Base-by-base conservation (phyloP, 1,284 basidiomycete species). In the Ganoderma resinaceum region DNA sequence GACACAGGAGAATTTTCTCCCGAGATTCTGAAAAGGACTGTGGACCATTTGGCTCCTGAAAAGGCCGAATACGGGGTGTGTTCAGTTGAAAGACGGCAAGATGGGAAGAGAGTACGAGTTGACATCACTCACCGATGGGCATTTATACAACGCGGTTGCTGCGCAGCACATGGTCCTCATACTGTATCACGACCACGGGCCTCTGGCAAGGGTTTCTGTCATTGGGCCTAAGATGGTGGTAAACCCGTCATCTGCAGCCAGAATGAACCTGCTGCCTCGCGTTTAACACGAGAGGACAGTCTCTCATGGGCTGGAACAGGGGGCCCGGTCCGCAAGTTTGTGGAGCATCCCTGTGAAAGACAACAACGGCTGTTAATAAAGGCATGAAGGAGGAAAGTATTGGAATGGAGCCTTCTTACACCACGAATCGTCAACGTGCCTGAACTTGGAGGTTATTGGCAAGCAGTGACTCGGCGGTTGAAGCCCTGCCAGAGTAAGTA, bases 1-100 rank as follows among this genome's bases (percentile, higher is more conserved):
- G 37, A 40, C 58, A 35, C 35, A 38, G 35, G 58, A 60, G 58
- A 60, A 60, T 18, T 60, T 60, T 38, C 58, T 60, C 16, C 58
- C 58, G n/a, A 60, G n/a, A 26, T 12, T 26, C 8, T 60, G 58
- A 26, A 60, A 60, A 29, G 58, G 58, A 31, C 52, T 55, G 20
- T 55, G 52, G 7, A 55, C 52, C 52, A 55, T 55, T 55, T 55
- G 29, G 31, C 29, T 26, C 23, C 46, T 49, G 46, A 49, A 26
- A 49, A 40, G 20, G 18, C 35, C 7, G 37, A 23, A 23, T 5
- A 60, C 20, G 37, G 37, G 37, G 58, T 3, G n/a, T 38, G 58
- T 37, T 16, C 5, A 37, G 23, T n/a, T 9, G 23, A 57, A 57
- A 23, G 31, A n/a, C 31, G 52, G 31, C 5, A 9, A 23, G 33